phyloP scores from a whole-genome alignment of 192 early-diverging fungal species.

The Coemansia sp. region DNA sequence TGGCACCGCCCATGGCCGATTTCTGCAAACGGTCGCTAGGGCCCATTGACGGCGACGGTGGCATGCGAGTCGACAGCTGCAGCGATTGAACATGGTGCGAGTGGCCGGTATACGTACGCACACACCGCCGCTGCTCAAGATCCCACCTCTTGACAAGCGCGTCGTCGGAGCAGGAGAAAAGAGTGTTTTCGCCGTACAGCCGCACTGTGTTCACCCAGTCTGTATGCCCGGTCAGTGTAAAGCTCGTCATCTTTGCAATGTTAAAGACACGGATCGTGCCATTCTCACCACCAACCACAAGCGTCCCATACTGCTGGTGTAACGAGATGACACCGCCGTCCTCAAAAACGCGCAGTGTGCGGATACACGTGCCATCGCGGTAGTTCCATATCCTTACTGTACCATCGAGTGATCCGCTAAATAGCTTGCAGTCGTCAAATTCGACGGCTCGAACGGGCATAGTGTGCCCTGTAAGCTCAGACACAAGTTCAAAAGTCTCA shows the following conservation, averaged over 20 bases:
- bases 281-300: conserved; percentile 86
- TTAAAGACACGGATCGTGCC: conserved; percentile 89
- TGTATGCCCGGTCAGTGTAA: conserved; percentile 76
- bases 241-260: conserved; percentile 55
- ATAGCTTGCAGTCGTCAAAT: conserved; percentile 91
- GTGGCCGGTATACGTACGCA: conserved; percentile 72
- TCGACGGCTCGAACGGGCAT: conserved; percentile 85
- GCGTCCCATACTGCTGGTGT: conserved; percentile 72
- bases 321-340: conserved; percentile 78
- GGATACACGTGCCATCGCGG: conserved; percentile 83
- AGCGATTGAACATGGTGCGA: conserved; percentile 71
- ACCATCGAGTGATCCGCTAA: conserved; percentile 90
- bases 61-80: conserved; percentile 36
- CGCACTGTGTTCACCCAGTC: conserved; percentile 93
- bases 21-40: not conserved
- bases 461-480: conserved; percentile 80
- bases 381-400: conserved; percentile 94
- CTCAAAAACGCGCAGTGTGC: conserved; percentile 61
- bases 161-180: conserved; percentile 91
- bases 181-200: conserved; percentile 62
- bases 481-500: conserved; percentile 77
- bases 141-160: conserved; percentile 83
- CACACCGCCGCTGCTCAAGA: conserved; percentile 65
- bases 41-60: conserved; percentile 15
- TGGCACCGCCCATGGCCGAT: not conserved